Evolutionary conservation across 75 land plant genomes (phyloP).

Genomic region (Azolla pinnata): DNA sequence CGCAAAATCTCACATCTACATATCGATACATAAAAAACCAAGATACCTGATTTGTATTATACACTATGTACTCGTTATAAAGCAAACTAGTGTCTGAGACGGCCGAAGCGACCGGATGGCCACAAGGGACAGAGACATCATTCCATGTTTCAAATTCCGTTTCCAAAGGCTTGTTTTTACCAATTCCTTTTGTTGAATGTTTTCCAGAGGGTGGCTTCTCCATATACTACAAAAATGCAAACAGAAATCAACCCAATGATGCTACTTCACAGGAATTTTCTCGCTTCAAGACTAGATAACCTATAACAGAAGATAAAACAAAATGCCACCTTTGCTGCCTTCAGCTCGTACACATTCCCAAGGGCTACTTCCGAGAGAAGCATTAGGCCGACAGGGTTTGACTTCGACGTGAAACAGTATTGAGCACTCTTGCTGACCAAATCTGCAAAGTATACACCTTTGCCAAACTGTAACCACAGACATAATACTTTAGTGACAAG

Average conservation of each 20-base stretch:
- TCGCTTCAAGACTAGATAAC: too few species aligned
- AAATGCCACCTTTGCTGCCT: slow-evolving; percentile 51
- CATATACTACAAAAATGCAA: slow-evolving; percentile 83
- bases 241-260: too few species aligned
- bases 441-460: slow-evolving; percentile 96
- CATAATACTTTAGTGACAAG: too few species aligned
- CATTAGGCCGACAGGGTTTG: slow-evolving; percentile 82
- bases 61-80: slow-evolving; percentile 95
- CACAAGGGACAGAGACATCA: slow-evolving; percentile 87
- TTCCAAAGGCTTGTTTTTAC: slow-evolving; percentile 50
- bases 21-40: neutral
- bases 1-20: neutral
- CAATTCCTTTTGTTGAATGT: slow-evolving; percentile 86
- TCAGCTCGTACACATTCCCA: slow-evolving; percentile 71
- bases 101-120: slow-evolving; percentile 67
- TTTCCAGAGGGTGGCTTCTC: slow-evolving; percentile 77
- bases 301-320: too few species aligned
- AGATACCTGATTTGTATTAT: slow-evolving; percentile 70
- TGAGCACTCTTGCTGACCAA: slow-evolving; percentile 98
- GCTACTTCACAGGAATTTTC: too few species aligned
- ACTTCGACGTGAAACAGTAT: slow-evolving; percentile 73
- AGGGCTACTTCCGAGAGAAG: slow-evolving; percentile 90
- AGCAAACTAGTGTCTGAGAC: slow-evolving; percentile 45
- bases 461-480: slow-evolving; percentile 60
- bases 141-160: slow-evolving; percentile 58